Conservation (phyloP, 2,329 filamentous ascomycete genomes). For the Truncatella angustata region DNA sequence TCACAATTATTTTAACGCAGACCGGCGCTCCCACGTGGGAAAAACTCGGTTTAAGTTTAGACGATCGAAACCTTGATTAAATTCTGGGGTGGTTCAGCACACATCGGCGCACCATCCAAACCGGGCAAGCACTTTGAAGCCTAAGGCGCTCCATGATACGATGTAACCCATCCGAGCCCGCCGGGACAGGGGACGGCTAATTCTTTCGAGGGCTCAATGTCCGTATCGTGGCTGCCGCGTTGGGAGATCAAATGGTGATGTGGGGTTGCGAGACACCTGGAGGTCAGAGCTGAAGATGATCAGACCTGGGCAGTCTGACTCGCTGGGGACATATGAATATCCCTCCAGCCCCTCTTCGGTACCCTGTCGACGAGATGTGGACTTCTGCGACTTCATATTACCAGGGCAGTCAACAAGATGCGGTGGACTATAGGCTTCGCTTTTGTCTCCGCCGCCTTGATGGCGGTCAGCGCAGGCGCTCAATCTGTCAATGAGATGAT, state of each 20-base stretch:
- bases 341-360: neutral
- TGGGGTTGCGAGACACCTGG: neutral
- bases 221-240: neutral
- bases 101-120: neutral
- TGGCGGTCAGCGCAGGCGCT: neutral
- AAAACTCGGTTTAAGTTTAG: neutral
- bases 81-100: neutral
- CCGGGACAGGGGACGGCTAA: neutral
- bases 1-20: neutral
- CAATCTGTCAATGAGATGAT: conserved; percentile 5
- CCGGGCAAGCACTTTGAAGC: neutral
- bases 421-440: neutral
- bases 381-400: neutral
- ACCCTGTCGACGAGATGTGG: neutral
- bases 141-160: neutral
- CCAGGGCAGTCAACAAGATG: neutral
- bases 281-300: neutral
- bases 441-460: neutral
- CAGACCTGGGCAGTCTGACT: neutral
- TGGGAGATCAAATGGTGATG: neutral
- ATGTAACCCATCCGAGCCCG: conserved; percentile 1
- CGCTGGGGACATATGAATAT: neutral
- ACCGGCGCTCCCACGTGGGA: neutral
- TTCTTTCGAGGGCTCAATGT: neutral
- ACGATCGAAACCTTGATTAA: neutral